These are phyloP conservation scores for Tylopilus cervinicoccineus DNA, from an alignment of 768 basidiomycete genomes.

Conservation along the genomic window DNA sequence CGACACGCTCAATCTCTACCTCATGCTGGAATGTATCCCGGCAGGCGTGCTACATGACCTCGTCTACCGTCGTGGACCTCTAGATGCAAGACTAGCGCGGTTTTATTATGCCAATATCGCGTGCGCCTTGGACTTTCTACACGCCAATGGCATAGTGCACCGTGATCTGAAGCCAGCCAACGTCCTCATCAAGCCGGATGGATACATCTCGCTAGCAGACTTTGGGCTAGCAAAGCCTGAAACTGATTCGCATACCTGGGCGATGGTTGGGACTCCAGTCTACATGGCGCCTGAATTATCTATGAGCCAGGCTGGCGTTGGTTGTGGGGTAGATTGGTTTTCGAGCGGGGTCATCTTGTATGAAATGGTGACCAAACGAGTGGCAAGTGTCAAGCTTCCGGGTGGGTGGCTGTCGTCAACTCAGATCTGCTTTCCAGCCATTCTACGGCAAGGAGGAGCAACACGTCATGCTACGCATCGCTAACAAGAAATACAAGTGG, in stretches of 20 bases:
- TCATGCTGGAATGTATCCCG: slow-evolving; percentile 48
- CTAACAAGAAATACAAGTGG: slow-evolving; percentile 35
- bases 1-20: slow-evolving; percentile 47
- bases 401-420: not conserved
- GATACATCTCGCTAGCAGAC: slow-evolving; percentile 51
- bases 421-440: slow-evolving; percentile 11
- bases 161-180: slow-evolving; percentile 59
- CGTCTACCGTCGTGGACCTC: slow-evolving; percentile 30
- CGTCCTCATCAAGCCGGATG: slow-evolving; percentile 51
- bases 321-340: slow-evolving; percentile 51
- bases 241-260: slow-evolving; percentile 13
- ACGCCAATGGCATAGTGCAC: slow-evolving; percentile 42
- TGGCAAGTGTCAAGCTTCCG: slow-evolving; percentile 23
- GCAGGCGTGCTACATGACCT: slow-evolving; percentile 39
- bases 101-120: slow-evolving; percentile 59
- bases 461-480: slow-evolving; percentile 27
- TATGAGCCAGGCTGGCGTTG: slow-evolving; percentile 20
- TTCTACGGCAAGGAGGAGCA: slow-evolving; percentile 26
- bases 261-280: slow-evolving; percentile 43
- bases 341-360: slow-evolving; percentile 46
- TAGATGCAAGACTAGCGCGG: slow-evolving; percentile 31
- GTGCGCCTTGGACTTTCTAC: slow-evolving; percentile 46
- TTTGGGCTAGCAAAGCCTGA: slow-evolving; percentile 40
- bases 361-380: slow-evolving; percentile 45
- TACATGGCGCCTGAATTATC: slow-evolving; percentile 51